Percentiles rank a stretch among this genome's conserved stretches.
Conservation (phyloP, 192 early-diverging fungal species). For the Rhizophagus sp. region DNA sequence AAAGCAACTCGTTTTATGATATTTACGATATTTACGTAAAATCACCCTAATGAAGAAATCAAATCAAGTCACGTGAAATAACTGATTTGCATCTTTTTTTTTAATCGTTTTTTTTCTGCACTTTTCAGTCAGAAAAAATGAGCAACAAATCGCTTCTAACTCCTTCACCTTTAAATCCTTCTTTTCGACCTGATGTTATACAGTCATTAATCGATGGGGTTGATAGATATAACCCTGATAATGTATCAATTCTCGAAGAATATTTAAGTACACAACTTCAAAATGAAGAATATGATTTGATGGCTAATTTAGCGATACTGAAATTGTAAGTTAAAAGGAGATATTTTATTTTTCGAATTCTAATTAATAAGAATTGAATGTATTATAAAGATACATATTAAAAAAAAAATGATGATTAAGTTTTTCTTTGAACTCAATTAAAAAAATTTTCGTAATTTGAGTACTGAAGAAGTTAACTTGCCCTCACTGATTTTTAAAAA, state of each 20-base stretch:
- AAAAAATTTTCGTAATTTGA: not conserved
- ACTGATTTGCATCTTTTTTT: too few species aligned
- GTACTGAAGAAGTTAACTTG: conserved; percentile 19
- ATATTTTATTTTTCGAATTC: not conserved
- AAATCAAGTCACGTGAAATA: too few species aligned
- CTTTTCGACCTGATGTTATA: conserved; percentile 72
- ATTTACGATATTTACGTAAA: too few species aligned
- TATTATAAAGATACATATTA: not conserved
- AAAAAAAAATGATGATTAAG: conserved; percentile 9
- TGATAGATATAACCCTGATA: conserved; percentile 91
- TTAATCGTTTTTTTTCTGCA: too few species aligned
- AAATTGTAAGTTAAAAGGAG: conserved; percentile 64
- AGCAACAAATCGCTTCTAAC: conserved; percentile 39
- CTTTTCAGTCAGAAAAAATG: not conserved
- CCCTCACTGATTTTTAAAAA: conserved; percentile 28
- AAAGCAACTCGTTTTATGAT: too few species aligned
- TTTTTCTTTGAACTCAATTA: conserved; percentile 10
- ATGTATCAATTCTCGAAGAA: conserved; percentile 78
- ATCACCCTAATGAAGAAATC: too few species aligned
- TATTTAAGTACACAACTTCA: conserved; percentile 81
- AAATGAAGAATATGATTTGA: conserved; percentile 80
- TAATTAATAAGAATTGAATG: not conserved
- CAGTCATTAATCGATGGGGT: conserved; percentile 75
- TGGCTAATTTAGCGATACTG: conserved; percentile 89
- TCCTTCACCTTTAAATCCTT: conserved; percentile 37